A percentile compares a stretch with the other conserved stretches of the same genome.
phyloP scores from a whole-genome alignment of 371 early-diverging fungal species.

The Rhizopus arrhizus region DNA sequence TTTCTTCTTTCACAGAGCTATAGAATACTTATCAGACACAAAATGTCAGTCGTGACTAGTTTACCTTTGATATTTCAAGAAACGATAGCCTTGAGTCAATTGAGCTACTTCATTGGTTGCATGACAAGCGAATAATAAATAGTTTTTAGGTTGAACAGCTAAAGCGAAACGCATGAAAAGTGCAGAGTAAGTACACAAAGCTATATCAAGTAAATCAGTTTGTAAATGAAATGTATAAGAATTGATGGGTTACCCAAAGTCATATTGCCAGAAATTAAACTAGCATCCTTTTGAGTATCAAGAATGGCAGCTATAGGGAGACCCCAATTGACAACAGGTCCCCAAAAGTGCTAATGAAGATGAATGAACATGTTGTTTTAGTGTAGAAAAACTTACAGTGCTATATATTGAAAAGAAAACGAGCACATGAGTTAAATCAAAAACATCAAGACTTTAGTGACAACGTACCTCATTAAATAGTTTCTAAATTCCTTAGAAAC shows the following conservation, averaged over 20 bases:
- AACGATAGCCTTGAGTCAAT: constrained; percentile 85
- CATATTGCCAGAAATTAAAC: constrained; percentile 94
- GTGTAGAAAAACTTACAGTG: constrained; percentile 37
- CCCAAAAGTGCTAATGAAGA: constrained; percentile 78
- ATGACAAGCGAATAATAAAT: constrained; percentile 92
- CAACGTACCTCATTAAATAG: constrained; percentile 30
- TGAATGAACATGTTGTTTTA: constrained; percentile 3
- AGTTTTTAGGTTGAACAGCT: constrained; percentile 90
- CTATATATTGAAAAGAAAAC: constrained; percentile 14
- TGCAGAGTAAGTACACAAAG: constrained; percentile 79
- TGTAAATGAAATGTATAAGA: neutral
- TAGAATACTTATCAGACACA: too few species aligned
- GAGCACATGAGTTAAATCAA: neutral
- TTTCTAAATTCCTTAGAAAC: constrained; percentile 28
- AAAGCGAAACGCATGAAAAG: constrained; percentile 97
- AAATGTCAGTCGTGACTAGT: too few species aligned
- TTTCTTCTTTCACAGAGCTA: too few species aligned
- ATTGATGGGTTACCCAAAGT: constrained; percentile 60
- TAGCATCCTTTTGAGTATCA: constrained; percentile 90
- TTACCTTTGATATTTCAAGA: constrained; percentile 72
- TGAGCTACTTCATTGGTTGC: constrained; percentile 89
- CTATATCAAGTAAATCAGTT: constrained; percentile 23
- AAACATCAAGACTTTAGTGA: too few species aligned
- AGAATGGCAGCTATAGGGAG: constrained; percentile 95
- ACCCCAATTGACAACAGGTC: constrained; percentile 97